Percentiles rank a stretch among this genome's conserved stretches.
phyloP scores from a whole-genome alignment of 768 basidiomycete genomes.

The Cystofilobasidium capitatum region DNA sequence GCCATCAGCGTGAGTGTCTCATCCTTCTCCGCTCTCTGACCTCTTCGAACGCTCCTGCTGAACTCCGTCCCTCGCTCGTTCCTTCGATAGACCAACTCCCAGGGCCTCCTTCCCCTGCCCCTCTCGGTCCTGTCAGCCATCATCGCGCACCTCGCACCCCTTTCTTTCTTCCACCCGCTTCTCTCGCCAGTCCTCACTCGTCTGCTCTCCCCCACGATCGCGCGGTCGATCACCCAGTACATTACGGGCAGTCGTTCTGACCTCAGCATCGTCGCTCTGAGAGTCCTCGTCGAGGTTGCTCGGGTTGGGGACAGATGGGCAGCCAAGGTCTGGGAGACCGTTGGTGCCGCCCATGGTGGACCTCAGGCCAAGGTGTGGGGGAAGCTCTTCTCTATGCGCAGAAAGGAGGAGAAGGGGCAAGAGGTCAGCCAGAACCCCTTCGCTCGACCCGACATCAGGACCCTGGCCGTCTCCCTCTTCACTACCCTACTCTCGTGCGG shows the following conservation, averaged over 20 bases:
- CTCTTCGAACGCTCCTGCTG: slow-evolving; percentile 28
- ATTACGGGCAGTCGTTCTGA: slow-evolving; percentile 57
- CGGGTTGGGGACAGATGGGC: slow-evolving; percentile 26
- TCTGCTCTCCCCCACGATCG: slow-evolving; percentile 51
- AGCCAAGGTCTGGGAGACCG: slow-evolving; percentile 51
- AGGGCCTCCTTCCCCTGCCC: slow-evolving; percentile 32
- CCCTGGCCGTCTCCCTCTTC: slow-evolving; percentile 61
- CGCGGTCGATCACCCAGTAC: slow-evolving; percentile 54
- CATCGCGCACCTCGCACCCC: slow-evolving; percentile 55
- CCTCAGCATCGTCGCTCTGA: slow-evolving; percentile 56
- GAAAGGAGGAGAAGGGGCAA: slow-evolving; percentile 12
- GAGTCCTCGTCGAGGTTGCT: slow-evolving; percentile 48
- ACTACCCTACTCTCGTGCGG: slow-evolving; percentile 56
- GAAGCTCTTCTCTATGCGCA: slow-evolving; percentile 23
- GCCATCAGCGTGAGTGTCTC: slow-evolving; percentile 45
- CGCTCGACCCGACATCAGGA: slow-evolving; percentile 58
- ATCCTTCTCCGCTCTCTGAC: not conserved
- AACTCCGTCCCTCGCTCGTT: too few relatives aligned
- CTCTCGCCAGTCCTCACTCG: slow-evolving; percentile 57
- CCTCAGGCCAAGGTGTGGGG: slow-evolving; percentile 26
- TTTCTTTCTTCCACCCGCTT: slow-evolving; percentile 57
- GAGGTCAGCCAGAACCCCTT: slow-evolving; percentile 15
- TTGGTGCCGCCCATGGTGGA: slow-evolving; percentile 39
- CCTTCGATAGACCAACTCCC: slow-evolving; percentile 10
- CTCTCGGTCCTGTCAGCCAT: slow-evolving; percentile 52